Conservation (phyloP, 1,284 basidiomycete species). For the Xanthoconium separans region DNA sequence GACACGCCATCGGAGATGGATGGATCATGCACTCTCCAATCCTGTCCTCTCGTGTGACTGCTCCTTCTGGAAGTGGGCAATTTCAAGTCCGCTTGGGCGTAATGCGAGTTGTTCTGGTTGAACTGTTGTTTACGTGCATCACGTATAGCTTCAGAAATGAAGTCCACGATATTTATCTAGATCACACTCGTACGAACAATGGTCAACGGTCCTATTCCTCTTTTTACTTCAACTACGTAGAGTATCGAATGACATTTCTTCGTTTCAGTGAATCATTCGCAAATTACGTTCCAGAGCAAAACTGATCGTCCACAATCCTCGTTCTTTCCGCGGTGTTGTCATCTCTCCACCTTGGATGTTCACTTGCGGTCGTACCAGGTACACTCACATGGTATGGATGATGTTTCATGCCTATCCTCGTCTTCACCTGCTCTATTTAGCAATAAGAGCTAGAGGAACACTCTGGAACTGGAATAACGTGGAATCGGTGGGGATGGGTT, state of each 20-base stretch:
- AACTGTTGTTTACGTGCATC: too few relatives aligned
- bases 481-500: conserved; percentile 58
- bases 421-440: conserved; percentile 19
- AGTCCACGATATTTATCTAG: too few relatives aligned
- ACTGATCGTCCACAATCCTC: conserved; percentile 48
- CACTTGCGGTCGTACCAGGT: conserved; percentile 27
- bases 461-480: conserved; percentile 63
- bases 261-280: not conserved
- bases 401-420: conserved; percentile 37
- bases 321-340: conserved; percentile 53
- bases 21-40: too few relatives aligned
- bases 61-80: too few relatives aligned
- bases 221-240: conserved; percentile 45
- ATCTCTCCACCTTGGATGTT: conserved; percentile 46
- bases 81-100: too few relatives aligned
- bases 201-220: conserved; percentile 45
- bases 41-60: too few relatives aligned
- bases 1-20: too few relatives aligned
- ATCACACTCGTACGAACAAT: not conserved
- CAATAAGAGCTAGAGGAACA: conserved; percentile 56
- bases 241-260: conserved; percentile 25
- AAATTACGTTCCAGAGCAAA: conserved; percentile 41
- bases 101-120: too few relatives aligned
- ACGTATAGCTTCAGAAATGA: too few relatives aligned
- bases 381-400: conserved; percentile 21